phyloP scores from a whole-genome alignment of 768 basidiomycete genomes.

The Saitozyma podzolica region DNA sequence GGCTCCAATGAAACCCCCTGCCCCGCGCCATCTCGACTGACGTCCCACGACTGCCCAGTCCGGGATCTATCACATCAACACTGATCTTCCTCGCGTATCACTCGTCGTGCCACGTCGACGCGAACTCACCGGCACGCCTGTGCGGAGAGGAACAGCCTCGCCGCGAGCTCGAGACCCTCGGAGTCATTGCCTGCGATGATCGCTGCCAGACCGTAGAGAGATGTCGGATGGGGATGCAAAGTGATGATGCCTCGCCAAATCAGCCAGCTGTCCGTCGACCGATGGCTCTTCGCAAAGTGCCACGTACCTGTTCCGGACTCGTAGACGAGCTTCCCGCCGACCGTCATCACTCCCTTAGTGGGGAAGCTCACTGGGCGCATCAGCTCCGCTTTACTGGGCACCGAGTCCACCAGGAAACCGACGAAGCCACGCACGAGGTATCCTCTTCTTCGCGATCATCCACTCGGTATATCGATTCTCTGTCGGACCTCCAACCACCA shows the following conservation, averaged over 20 bases:
- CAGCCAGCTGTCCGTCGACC: constrained; percentile 6
- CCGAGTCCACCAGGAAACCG: constrained; percentile 33
- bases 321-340: constrained; percentile 25
- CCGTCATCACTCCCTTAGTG: constrained; percentile 23
- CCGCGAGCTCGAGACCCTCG: constrained; percentile 65
- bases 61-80: constrained; percentile 53
- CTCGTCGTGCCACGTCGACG: background rate
- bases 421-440: constrained; percentile 61
- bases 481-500: constrained; percentile 41
- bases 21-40: constrained; percentile 62
- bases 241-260: constrained; percentile 60
- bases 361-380: constrained; percentile 29
- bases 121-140: constrained; percentile 62
- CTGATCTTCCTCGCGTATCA: background rate
- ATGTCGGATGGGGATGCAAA: constrained; percentile 65
- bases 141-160: constrained; percentile 77
- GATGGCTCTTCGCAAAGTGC: background rate
- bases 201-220: constrained; percentile 54
- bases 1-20: constrained; percentile 72
- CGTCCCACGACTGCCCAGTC: constrained; percentile 72
- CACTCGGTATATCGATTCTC: constrained; percentile 39
- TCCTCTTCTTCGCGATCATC: constrained; percentile 56
- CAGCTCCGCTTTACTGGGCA: constrained; percentile 4
- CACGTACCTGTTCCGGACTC: constrained; percentile 27
- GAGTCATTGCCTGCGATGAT: constrained; percentile 65